Conservation (phyloP, 805 yeast species). For the Myxozyma geophila region DNA sequence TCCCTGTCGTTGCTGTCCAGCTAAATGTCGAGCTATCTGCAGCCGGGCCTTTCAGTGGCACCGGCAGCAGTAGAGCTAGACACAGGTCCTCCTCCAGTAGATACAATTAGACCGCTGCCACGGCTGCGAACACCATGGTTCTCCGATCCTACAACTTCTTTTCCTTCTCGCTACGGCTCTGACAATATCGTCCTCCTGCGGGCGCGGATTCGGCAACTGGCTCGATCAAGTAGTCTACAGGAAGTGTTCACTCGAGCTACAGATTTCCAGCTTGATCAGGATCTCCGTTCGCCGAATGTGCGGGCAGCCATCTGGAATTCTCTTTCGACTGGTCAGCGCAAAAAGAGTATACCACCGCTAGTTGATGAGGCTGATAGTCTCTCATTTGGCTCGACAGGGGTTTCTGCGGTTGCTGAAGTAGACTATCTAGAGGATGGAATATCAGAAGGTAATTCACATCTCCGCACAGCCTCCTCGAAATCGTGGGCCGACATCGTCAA, state of each 20-base stretch:
- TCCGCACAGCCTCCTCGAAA: constrained; percentile 9
- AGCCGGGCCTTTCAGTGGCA: constrained; percentile 4
- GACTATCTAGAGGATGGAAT: not conserved
- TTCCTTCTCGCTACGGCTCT: constrained; percentile 19
- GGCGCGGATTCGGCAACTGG: constrained; percentile 21
- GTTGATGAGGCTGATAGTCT: not conserved
- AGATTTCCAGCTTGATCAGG: not conserved
- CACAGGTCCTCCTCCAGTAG: not conserved
- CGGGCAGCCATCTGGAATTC: not conserved
- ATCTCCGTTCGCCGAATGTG: not conserved
- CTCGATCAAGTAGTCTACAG: not conserved
- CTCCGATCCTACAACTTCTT: constrained; percentile 20
- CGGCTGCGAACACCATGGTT: constrained; percentile 20
- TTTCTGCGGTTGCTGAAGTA: not conserved
- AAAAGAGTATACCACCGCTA: not conserved
- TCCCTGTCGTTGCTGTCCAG: not conserved
- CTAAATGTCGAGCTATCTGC: constrained; percentile 14
- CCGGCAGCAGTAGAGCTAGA: not conserved
- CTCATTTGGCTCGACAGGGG: constrained; percentile 8
- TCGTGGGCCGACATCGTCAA: constrained; percentile 34
- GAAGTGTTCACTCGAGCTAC: constrained; percentile 1
- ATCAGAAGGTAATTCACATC: constrained; percentile 10
- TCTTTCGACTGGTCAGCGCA: not conserved
- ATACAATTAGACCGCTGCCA: not conserved
- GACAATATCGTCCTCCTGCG: constrained; percentile 5